These are phyloP conservation scores for Hydnomerulius pinastri DNA, from an alignment of 768 basidiomycete species.

Conservation along the genomic window DNA sequence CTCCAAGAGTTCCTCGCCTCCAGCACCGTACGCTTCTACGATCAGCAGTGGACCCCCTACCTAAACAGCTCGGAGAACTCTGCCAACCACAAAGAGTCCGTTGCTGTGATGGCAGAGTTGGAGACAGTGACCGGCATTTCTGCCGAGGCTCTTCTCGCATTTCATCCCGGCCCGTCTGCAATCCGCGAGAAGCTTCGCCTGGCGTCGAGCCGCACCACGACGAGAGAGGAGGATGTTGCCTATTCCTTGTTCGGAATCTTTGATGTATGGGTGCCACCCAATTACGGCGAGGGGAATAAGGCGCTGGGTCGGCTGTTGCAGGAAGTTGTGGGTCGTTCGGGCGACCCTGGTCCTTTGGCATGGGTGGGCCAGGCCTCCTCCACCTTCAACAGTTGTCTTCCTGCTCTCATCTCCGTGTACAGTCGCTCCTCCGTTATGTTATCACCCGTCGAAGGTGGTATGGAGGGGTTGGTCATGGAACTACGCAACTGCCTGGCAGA, in stretches of 20 bases:
- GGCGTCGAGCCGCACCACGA: slow-evolving; percentile 22
- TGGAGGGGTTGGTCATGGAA: too few species aligned
- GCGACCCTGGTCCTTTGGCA: too few species aligned
- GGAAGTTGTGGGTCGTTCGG: slow-evolving; percentile 12
- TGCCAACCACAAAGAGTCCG: slow-evolving; percentile 13
- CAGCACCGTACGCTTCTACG: slow-evolving; percentile 21
- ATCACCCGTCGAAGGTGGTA: too few species aligned
- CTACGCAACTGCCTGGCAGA: too few species aligned
- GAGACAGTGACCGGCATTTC: slow-evolving; percentile 12
- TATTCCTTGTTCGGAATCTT: slow-evolving; percentile 29
- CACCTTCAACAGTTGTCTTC: too few species aligned
- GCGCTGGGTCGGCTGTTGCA: slow-evolving; percentile 23
- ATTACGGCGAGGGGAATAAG: slow-evolving; percentile 25
- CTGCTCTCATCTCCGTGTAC: too few species aligned
- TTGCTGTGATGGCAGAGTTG: slow-evolving; percentile 16
- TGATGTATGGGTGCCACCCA: slow-evolving; percentile 11
- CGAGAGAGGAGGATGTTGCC: slow-evolving; percentile 21
- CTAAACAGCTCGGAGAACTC: slow-evolving; percentile 3
- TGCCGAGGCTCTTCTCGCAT: background rate
- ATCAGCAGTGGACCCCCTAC: slow-evolving; percentile 23
- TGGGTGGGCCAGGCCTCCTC: too few species aligned
- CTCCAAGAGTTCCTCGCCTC: slow-evolving; percentile 26
- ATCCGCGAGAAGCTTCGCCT: slow-evolving; percentile 20
- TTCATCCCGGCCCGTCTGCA: slow-evolving; percentile 9
- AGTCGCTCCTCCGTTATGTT: too few species aligned